Conservation (phyloP, 2,329 filamentous ascomycete genomes). For the Trichoderma sp. region DNA sequence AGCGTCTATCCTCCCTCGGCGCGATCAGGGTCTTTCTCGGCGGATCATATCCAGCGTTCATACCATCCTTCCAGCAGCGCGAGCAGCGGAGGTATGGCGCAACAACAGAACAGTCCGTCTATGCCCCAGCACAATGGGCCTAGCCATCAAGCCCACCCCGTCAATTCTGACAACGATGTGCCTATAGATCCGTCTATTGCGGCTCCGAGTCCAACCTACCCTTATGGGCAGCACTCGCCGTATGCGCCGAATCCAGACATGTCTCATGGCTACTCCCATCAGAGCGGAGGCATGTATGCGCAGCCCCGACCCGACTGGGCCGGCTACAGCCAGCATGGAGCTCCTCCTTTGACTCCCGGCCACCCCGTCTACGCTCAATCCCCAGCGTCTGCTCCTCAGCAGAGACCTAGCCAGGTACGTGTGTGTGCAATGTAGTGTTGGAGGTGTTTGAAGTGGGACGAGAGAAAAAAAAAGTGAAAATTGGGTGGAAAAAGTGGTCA, state of each 20-base stretch:
- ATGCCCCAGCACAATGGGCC: conserved; percentile 78
- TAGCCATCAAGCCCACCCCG: conserved; percentile 72
- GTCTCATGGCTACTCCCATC: conserved; percentile 71
- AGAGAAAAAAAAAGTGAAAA: not conserved
- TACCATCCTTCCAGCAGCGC: conserved; percentile 77
- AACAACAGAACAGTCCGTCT: conserved; percentile 96
- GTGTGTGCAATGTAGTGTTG: not conserved
- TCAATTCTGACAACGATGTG: conserved; percentile 94
- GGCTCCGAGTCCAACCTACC: conserved; percentile 87
- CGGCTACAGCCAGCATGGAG: conserved; percentile 58
- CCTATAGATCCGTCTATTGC: conserved; percentile 99
- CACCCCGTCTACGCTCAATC: conserved; percentile 56
- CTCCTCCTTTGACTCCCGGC: conserved; percentile 49
- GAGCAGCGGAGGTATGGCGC: conserved; percentile 87
- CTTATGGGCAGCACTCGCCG: conserved; percentile 79
- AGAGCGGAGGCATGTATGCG: conserved; percentile 61
- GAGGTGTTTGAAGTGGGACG: not conserved
- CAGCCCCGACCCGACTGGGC: conserved; percentile 73
- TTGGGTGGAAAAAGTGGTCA: not conserved
- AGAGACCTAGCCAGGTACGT: conserved; percentile 61
- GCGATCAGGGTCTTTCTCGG: conserved; percentile 81
- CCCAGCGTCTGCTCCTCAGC: conserved; percentile 53
- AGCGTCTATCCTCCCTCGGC: conserved; percentile 70
- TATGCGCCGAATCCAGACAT: conserved; percentile 85
- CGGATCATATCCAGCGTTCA: conserved; percentile 81